These are phyloP conservation scores for Trichophyton simii DNA, from an alignment of 2,329 filamentous ascomycete species.

Conservation along the genomic window DNA sequence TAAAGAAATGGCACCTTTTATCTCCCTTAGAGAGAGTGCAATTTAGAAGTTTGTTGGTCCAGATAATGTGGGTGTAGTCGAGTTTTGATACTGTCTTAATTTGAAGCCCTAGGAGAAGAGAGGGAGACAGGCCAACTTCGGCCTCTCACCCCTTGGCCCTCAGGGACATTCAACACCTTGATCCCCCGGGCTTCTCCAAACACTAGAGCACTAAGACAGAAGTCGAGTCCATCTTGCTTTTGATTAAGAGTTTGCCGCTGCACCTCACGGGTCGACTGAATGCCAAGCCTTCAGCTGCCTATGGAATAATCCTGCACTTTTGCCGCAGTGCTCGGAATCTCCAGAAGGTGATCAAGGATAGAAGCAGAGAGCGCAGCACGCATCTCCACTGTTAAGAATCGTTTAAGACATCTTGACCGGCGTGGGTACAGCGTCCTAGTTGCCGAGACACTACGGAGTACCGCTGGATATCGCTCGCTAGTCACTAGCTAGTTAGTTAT, in stretches of 20 bases:
- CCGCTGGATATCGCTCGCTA: not conserved
- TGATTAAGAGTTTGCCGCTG: slow-evolving; percentile 42
- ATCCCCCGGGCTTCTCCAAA: slow-evolving; percentile 49
- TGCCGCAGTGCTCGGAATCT: slow-evolving; percentile 47
- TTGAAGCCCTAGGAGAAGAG: not conserved
- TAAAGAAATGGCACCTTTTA: slow-evolving; percentile 14
- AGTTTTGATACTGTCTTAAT: not conserved
- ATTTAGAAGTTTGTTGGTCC: not conserved
- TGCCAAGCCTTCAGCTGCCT: slow-evolving; percentile 17
- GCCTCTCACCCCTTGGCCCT: not conserved
- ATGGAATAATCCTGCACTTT: slow-evolving; percentile 53
- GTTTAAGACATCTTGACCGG: slow-evolving; percentile 43
- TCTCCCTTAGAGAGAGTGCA: not conserved
- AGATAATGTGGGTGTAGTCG: not conserved
- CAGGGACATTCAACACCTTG: slow-evolving; percentile 48
- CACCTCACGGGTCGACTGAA: not conserved
- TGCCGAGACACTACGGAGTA: too few relatives aligned
- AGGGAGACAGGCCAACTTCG: not conserved
- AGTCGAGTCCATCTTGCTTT: slow-evolving; percentile 47
- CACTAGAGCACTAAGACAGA: slow-evolving; percentile 55
- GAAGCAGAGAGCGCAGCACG: slow-evolving; percentile 33
- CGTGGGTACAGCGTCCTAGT: not conserved
- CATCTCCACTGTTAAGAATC: slow-evolving; percentile 44
- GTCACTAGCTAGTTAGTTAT: too few relatives aligned
- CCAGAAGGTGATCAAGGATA: slow-evolving; percentile 42